Evolutionary conservation across 169 alveolate genomes (phyloP).

Genomic region (Miamiensis avidus): DNA sequence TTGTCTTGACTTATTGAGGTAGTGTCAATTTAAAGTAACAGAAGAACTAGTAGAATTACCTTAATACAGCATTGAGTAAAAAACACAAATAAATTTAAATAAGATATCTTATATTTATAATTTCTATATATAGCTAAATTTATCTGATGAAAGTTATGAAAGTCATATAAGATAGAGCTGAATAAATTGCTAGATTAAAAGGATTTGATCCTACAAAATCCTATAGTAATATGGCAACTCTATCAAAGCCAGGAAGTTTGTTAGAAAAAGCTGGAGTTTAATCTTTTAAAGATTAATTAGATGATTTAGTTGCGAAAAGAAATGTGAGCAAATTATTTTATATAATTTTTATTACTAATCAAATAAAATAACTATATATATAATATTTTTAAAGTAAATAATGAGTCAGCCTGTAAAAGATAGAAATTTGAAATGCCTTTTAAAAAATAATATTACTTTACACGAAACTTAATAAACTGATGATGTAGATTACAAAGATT

Average conservation of each 20-base stretch:
- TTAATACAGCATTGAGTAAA: not conserved
- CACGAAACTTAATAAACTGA: not conserved
- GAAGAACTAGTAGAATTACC: not conserved
- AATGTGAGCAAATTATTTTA: not conserved
- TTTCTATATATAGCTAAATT: not conserved
- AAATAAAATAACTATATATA: no score
- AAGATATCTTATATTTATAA: no score
- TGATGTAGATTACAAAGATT: not conserved
- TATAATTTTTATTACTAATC: no score
- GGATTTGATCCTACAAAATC: not conserved
- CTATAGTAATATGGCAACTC: not conserved
- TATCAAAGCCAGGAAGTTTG: no score
- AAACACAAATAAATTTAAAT: no score
- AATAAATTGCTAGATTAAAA: not conserved
- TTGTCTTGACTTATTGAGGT: not conserved
- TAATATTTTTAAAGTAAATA: not conserved
- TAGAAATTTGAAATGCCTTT: not conserved
- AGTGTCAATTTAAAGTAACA: not conserved
- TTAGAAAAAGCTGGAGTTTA: not conserved
- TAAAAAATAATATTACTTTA: not conserved
- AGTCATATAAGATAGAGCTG: not conserved
- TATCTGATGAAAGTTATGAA: not conserved
- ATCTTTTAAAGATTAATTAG: not conserved
- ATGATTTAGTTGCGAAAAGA: not conserved
- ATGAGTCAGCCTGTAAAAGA: not conserved